Percentiles rank a stretch among this genome's conserved stretches.
These are phyloP conservation scores for Pyrenophora seminiperda DNA, from an alignment of 2,329 filamentous ascomycete genomes.

Conservation along the genomic window DNA sequence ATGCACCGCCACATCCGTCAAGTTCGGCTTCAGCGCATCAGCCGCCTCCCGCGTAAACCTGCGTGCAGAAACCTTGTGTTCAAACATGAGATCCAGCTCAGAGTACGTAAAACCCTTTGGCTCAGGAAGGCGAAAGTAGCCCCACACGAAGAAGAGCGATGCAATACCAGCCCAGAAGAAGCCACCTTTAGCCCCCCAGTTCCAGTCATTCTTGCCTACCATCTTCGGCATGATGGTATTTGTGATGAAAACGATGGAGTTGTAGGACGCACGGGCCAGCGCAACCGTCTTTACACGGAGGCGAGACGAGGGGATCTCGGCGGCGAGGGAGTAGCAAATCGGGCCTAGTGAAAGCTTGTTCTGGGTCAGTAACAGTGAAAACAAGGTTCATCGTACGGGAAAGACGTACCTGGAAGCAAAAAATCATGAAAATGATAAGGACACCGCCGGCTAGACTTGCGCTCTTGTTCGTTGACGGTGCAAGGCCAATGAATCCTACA, in stretches of 20 bases:
- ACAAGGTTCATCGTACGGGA: accelerated
- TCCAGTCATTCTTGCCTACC: constrained; percentile 32
- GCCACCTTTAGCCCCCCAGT: constrained; percentile 32
- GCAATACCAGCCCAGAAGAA: constrained; percentile 33
- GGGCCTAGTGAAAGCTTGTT: constrained; percentile 75
- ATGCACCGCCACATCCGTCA: constrained; percentile 24
- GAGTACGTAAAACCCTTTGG: constrained; percentile 28
- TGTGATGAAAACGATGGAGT: constrained; percentile 30
- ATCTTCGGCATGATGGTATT: constrained; percentile 34
- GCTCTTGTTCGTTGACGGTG: constrained; percentile 42
- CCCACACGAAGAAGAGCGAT: constrained; percentile 27
- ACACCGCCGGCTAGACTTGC: constrained; percentile 49
- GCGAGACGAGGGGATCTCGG: constrained; percentile 78
- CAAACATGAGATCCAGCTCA: constrained; percentile 31
- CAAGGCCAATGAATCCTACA: constrained; percentile 76
- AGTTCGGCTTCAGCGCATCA: constrained; percentile 23
- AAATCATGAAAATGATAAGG: constrained; percentile 33
- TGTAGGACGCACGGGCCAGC: constrained; percentile 63
- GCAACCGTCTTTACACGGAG: constrained; percentile 89
- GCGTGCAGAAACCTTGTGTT: constrained; percentile 30
- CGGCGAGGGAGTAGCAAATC: constrained; percentile 83
- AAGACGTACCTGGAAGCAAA: constrained; percentile 30
- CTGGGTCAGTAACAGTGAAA: constrained; percentile 71
- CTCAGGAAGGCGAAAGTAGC: constrained; percentile 32
- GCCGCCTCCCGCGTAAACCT: constrained; percentile 31